Percentiles rank a stretch among this genome's conserved stretches.
Conservation (phyloP, 1,139 yeast species). For the Diutina pseudorugosa region DNA sequence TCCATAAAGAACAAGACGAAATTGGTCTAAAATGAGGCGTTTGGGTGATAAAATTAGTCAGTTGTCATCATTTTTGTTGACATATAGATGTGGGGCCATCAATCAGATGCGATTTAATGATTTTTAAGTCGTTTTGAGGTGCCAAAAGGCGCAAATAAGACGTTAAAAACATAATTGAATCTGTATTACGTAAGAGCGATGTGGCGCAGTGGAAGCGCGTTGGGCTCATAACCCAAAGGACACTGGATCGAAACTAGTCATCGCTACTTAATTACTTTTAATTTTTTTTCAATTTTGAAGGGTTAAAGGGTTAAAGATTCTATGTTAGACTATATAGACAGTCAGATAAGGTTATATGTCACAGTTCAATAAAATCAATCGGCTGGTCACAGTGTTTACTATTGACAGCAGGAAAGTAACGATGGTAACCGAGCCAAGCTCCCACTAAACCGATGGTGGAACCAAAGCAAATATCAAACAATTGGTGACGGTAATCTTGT, state of each 20-base stretch:
- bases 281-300: neutral
- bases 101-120: too few relatives aligned
- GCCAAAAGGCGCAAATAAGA: too few relatives aligned
- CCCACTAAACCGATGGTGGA: conserved; percentile 5
- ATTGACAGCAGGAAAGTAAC: neutral
- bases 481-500: conserved; percentile 7
- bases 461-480: conserved; percentile 6
- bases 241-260: conserved; percentile 2
- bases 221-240: conserved; percentile 5
- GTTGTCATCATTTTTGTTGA: too few relatives aligned
- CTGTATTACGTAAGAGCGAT: neutral
- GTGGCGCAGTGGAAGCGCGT: conserved; percentile 5
- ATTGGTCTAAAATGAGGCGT: too few relatives aligned
- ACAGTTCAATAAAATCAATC: neutral
- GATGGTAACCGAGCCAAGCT: conserved; percentile 4
- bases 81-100: too few relatives aligned
- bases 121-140: too few relatives aligned
- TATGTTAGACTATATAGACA: neutral
- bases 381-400: neutral
- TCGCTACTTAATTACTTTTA: neutral
- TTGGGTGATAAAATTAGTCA: too few relatives aligned
- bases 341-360: neutral
- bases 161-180: too few relatives aligned
- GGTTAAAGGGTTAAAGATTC: neutral
- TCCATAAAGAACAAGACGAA: too few relatives aligned